Evolutionary conservation across 768 basidiomycete species (phyloP), one percentile per base, ranked within the genome.

Genomic region (Gymnopilus junonius): DNA sequence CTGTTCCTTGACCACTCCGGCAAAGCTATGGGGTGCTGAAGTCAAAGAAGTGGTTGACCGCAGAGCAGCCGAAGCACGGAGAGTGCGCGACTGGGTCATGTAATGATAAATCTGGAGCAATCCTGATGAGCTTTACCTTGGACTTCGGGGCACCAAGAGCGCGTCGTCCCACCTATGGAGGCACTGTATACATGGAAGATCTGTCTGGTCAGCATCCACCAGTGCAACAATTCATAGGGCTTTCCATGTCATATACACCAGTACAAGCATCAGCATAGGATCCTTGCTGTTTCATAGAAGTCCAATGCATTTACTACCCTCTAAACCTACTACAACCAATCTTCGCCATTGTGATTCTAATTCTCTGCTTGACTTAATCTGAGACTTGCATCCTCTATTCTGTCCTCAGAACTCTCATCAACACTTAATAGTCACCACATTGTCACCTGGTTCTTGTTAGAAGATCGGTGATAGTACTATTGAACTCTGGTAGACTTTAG

Each of bases 11-110:
- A 71, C 71, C 37, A 72, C 63, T 21, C 85, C 88, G 0, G 80
- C 77, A 61, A 85, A 85, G 55, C 79, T 93, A 7, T 95, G 93
- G 93, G 93, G 92, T 2, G 70, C 77, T 15, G 87, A 88, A 48
- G 85, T 85, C 15, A 81, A 81, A 59, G 76, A 76, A 21, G 74
- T 90, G 2, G 90, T 96, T 2, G 74, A 81, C 62, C 82, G 81
- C 64, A 76, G 91, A 64, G 76, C 75, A 58, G 79, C 79, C 57
- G 93, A 96, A 72, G 81, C 91, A 23, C 76, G 79, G 65, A 78
- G 77, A 69, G 79, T 83, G 43, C 77, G 82, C 58, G 79, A 82
- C 39, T 91, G 88, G 88, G 62, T 69, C 25, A 65, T 66, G 65
- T 69, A 51, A 61, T 51, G 48, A 3, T 10, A 15, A n/a, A 42